These are phyloP conservation scores for Huntiella savannae DNA, from an alignment of 2,329 filamentous ascomycete genomes.

Conservation along the genomic window DNA sequence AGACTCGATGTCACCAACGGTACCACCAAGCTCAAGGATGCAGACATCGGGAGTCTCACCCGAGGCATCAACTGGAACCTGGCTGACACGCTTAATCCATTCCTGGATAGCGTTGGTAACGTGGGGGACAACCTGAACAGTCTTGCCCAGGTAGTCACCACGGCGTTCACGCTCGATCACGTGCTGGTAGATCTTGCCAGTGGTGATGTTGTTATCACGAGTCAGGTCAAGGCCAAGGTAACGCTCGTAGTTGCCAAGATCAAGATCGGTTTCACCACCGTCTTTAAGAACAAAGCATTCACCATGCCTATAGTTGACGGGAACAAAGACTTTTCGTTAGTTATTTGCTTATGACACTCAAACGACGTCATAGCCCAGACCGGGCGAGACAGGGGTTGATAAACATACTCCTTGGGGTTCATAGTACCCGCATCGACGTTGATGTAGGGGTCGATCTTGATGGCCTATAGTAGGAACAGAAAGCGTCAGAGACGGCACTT, in stretches of 20 bases:
- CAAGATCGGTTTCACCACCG: slow-evolving; percentile 44
- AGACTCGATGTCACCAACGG: slow-evolving; percentile 65
- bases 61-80: slow-evolving; percentile 71
- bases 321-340: neutral
- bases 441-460: slow-evolving; percentile 33
- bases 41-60: slow-evolving; percentile 74
- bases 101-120: slow-evolving; percentile 82
- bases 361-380: neutral
- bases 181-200: slow-evolving; percentile 83
- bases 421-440: slow-evolving; percentile 21
- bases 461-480: slow-evolving; percentile 21
- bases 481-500: neutral
- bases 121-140: slow-evolving; percentile 83
- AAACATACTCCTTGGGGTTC: slow-evolving; percentile 20
- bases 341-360: neutral
- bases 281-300: slow-evolving; percentile 80
- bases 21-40: slow-evolving; percentile 53
- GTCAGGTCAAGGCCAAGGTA: slow-evolving; percentile 51
- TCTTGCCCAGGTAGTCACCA: slow-evolving; percentile 69
- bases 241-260: slow-evolving; percentile 38
- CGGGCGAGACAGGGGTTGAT: neutral
- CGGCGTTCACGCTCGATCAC: slow-evolving; percentile 55
- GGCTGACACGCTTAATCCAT: slow-evolving; percentile 75
- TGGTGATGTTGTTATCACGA: slow-evolving; percentile 88
- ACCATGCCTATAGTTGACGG: slow-evolving; percentile 40